These are phyloP conservation scores for Colletotrichum coccodes DNA, from an alignment of 2,329 filamentous ascomycete species.

Conservation along the genomic window DNA sequence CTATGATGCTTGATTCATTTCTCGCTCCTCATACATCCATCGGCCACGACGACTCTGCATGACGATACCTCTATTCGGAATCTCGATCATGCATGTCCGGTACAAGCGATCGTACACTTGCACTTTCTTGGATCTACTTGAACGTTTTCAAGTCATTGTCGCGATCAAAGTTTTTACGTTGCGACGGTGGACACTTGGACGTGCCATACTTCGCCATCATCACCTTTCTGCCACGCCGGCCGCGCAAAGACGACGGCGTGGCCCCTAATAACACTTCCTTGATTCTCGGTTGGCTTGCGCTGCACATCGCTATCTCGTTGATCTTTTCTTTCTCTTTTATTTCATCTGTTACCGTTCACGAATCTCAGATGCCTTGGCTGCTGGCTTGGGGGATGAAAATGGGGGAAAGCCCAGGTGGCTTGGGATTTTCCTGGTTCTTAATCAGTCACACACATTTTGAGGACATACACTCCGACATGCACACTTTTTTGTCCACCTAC, in stretches of 20 bases:
- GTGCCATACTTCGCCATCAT: constrained; percentile 8
- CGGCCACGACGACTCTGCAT: constrained; percentile 67
- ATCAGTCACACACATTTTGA: constrained; percentile 30
- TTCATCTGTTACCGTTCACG: constrained; percentile 38
- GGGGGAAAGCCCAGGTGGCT: constrained; percentile 50
- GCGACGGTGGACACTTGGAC: constrained; percentile 5
- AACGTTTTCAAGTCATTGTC: constrained; percentile 30
- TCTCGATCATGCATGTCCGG: constrained; percentile 69
- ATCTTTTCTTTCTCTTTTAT: constrained; percentile 42
- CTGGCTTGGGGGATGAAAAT: constrained; percentile 41
- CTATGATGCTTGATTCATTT: constrained; percentile 32
- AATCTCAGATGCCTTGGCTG: constrained; percentile 33
- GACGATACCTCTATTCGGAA: constrained; percentile 61
- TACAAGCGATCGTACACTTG: constrained; percentile 63
- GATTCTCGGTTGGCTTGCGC: constrained; percentile 29
- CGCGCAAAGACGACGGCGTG: constrained; percentile 20
- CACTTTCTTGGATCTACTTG: constrained; percentile 42
- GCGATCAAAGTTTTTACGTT: constrained; percentile 19
- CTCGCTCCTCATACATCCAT: constrained; percentile 40
- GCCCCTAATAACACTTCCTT: constrained; percentile 30
- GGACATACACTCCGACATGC: constrained; percentile 29
- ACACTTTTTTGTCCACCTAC: constrained; percentile 22
- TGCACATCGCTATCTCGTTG: constrained; percentile 9
- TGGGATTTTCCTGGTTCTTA: constrained; percentile 40
- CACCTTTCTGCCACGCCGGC: constrained; percentile 5